These are phyloP conservation scores for Collybiopsis confluens DNA, from an alignment of 768 basidiomycete species.

Conservation along the genomic window DNA sequence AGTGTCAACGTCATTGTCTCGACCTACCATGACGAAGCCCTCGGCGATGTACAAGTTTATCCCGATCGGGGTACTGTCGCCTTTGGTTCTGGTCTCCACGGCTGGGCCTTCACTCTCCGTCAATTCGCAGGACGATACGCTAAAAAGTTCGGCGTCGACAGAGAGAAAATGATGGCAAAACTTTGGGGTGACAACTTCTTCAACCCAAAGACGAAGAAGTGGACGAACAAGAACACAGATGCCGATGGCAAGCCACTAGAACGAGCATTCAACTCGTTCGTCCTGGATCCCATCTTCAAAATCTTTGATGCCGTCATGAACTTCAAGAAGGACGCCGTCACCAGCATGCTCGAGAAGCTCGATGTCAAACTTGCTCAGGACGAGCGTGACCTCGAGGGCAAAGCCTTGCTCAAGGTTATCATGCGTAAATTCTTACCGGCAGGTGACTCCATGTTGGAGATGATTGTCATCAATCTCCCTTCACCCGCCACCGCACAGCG, in stretches of 20 bases:
- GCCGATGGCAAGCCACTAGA: conserved; percentile 90
- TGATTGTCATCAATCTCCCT: conserved; percentile 99
- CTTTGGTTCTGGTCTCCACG: conserved; percentile 98
- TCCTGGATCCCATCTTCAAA: conserved; percentile 98
- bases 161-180: conserved; percentile 96
- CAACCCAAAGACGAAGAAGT: conserved; percentile 95
- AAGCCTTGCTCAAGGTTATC: conserved; percentile 91
- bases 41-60: conserved; percentile 99
- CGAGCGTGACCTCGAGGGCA: conserved; percentile 93
- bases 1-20: conserved; percentile 98
- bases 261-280: conserved; percentile 97
- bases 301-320: conserved; percentile 99
- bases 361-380: conserved; percentile 85
- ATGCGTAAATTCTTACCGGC: conserved; percentile 99
- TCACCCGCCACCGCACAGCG: conserved; percentile 96
- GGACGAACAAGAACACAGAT: conserved; percentile 75
- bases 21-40: conserved; percentile 89
- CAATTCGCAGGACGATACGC: conserved; percentile 93
- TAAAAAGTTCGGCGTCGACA: conserved; percentile 99
- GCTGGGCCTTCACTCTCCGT: conserved; percentile 98
- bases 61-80: conserved; percentile 98
- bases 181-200: conserved; percentile 99
- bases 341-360: conserved; percentile 90
- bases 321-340: conserved; percentile 91
- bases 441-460: conserved; percentile 97